These are phyloP conservation scores for Chlamydomonas reinhardtii DNA, from an alignment of 163 green algal genomes.

Conservation along the genomic window DNA sequence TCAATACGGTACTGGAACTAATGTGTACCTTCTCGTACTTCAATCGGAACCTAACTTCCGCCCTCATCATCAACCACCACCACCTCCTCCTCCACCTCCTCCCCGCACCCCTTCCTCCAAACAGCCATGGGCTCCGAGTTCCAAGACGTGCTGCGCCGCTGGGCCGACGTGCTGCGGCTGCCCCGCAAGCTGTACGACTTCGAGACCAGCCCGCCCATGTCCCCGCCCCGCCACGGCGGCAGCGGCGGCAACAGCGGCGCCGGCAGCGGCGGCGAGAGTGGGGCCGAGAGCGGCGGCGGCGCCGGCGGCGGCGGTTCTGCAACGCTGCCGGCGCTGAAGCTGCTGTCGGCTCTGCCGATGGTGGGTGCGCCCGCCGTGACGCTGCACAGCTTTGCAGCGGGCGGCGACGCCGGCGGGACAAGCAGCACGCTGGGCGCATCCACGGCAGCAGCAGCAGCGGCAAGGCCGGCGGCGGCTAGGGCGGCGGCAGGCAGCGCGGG, in stretches of 20 bases:
- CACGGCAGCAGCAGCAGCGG: too few relatives aligned
- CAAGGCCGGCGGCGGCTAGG: too few relatives aligned
- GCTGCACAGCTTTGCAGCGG: not conserved
- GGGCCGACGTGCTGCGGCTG: constrained; percentile 34
- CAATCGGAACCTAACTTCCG: too few relatives aligned
- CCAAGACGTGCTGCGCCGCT: constrained; percentile 32
- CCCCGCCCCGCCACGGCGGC: not conserved
- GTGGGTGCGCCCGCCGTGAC: not conserved
- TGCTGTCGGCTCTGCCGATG: not conserved
- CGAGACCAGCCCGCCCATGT: constrained; percentile 7
- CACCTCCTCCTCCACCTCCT: too few relatives aligned
- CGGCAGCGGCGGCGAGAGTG: not conserved
- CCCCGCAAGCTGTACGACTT: constrained; percentile 31
- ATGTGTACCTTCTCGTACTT: too few relatives aligned
- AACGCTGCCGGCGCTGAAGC: not conserved
- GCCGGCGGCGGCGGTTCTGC: not conserved
- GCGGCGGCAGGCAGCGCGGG: not conserved
- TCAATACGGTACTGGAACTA: too few relatives aligned
- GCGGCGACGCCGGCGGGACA: not conserved
- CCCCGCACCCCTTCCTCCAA: too few relatives aligned
- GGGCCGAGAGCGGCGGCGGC: not conserved
- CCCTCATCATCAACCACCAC: too few relatives aligned
- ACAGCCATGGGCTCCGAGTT: not conserved
- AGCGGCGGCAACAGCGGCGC: not conserved
- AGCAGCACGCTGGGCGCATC: too few relatives aligned